phyloP scores from a whole-genome alignment of 179 eudicot genomes.

The Beta corolliflora region DNA sequence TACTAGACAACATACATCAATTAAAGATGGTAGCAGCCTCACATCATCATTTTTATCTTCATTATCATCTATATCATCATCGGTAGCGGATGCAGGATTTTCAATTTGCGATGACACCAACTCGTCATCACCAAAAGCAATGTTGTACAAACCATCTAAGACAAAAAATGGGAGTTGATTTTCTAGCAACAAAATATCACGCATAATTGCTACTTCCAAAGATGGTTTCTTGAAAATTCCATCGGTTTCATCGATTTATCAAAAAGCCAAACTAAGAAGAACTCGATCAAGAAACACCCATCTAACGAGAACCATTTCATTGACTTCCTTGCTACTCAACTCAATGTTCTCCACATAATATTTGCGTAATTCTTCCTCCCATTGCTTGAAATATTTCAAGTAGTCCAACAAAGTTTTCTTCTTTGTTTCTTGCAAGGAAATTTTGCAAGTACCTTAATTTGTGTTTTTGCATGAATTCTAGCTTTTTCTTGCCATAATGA shows the following conservation, averaged over 20 bases:
- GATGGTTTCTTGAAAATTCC: slow-evolving; percentile 27
- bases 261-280: slow-evolving; percentile 23
- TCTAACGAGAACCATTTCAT: slow-evolving; percentile 34
- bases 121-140: slow-evolving; percentile 14
- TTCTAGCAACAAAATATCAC: slow-evolving; percentile 34
- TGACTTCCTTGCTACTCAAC: slow-evolving; percentile 20
- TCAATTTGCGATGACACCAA: not conserved
- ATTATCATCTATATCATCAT: not conserved
- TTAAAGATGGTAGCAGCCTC: not conserved
- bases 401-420: slow-evolving; percentile 21
- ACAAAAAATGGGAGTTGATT: slow-evolving; percentile 37
- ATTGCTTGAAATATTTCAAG: slow-evolving; percentile 20
- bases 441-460: slow-evolving; percentile 31
- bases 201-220: slow-evolving; percentile 11
- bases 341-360: slow-evolving; percentile 25
- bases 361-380: slow-evolving; percentile 21
- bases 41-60: not conserved
- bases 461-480: slow-evolving; percentile 31
- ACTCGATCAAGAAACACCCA: slow-evolving; percentile 29
- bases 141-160: slow-evolving; percentile 20
- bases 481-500: slow-evolving; percentile 17
- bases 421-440: slow-evolving; percentile 15
- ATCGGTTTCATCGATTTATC: slow-evolving; percentile 17
- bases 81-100: not conserved
- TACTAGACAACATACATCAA: slow-evolving; percentile 12